phyloP scores from a whole-genome alignment of 805 yeast genomes.

The Pichia californica region DNA sequence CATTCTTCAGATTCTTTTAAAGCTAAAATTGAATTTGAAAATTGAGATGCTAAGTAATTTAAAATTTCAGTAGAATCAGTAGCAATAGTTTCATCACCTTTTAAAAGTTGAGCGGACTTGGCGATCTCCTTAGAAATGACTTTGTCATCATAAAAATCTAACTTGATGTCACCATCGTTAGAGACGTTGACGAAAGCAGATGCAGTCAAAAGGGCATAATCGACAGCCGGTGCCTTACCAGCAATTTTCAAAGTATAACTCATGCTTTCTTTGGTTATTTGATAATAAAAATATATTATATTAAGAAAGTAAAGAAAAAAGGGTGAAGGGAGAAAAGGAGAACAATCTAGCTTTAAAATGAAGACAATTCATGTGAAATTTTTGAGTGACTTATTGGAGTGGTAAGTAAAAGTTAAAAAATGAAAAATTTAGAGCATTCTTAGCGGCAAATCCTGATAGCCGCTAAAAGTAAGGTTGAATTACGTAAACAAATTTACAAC shows the following conservation, averaged over 20 bases:
- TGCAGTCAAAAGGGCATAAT: constrained; percentile 73
- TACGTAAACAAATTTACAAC: too few relatives aligned
- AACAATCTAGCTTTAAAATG: too few relatives aligned
- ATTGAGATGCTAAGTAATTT: constrained; percentile 42
- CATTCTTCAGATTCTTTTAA: constrained; percentile 46
- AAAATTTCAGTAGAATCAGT: constrained; percentile 42
- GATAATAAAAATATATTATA: too few relatives aligned
- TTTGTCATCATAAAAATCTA: constrained; percentile 70
- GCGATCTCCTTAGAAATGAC: constrained; percentile 39
- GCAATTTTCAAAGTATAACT: constrained; percentile 59
- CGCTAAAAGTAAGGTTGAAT: too few relatives aligned
- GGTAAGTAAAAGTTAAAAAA: too few relatives aligned
- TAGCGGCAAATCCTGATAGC: too few relatives aligned
- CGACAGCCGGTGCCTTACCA: constrained; percentile 78
- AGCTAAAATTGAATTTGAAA: constrained; percentile 39
- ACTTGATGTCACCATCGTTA: constrained; percentile 44
- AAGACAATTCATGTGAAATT: too few relatives aligned
- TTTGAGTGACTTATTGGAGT: too few relatives aligned
- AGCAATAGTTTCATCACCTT: constrained; percentile 37
- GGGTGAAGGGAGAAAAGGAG: neutral
- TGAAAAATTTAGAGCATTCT: too few relatives aligned
- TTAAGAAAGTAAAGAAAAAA: too few relatives aligned
- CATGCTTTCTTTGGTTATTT: too few relatives aligned
- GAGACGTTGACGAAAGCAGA: constrained; percentile 62
- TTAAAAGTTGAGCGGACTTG: constrained; percentile 37